Base-by-base conservation (phyloP, 108 stramenopile genomes). In the Skeletonema marinoi region DNA sequence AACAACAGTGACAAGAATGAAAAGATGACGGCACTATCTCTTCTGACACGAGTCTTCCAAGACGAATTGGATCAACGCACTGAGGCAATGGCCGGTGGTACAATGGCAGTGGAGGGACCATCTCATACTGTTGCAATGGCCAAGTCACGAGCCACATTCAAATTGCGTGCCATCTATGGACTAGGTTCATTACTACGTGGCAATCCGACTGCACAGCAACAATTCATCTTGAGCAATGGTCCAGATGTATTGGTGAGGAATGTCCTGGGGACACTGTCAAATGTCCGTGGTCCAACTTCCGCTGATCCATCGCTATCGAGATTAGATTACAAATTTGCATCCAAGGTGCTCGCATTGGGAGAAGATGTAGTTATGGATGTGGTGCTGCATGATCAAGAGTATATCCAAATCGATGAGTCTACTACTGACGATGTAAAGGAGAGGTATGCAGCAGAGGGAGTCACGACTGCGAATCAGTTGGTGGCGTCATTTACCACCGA, bases 111-210 rank as follows among this genome's bases (percentile, higher is more conserved):
- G 10, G 70, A 48, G 64, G 54, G 25, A 56, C 54, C 19, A 58
- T 73, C 30, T 56, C 50, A 31, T 32, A 64, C 70, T 33, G 46
- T 42, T 13, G 59, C 41, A 3, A 29, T 30, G 35, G 21, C 70
- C 35, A 48, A 29, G 6, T 42, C 75, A 29, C 69, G 44, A 32
- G 56, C 64, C 32, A 81, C 71, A n/a, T 69, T 29, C 65, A 77
- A 72, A 58, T 59, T 79, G 12, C 78, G 74, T 21, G 84, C 78
- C 29, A 69, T 90, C 6, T 95, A 95, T 50, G 94, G 89, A 31
- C 74, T 95, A 48, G 94, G 94, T 8, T 66, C 92, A 8, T 39
- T 92, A 8, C 75, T 95, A 48, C 86, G 94, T 64, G 92, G 90
- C 3, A 95, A 95, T 78, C 77, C 82, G 10, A 32, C 66, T 2